Conservation (phyloP, 495 filamentous ascomycete genomes). For the Lophiotrema nucula region DNA sequence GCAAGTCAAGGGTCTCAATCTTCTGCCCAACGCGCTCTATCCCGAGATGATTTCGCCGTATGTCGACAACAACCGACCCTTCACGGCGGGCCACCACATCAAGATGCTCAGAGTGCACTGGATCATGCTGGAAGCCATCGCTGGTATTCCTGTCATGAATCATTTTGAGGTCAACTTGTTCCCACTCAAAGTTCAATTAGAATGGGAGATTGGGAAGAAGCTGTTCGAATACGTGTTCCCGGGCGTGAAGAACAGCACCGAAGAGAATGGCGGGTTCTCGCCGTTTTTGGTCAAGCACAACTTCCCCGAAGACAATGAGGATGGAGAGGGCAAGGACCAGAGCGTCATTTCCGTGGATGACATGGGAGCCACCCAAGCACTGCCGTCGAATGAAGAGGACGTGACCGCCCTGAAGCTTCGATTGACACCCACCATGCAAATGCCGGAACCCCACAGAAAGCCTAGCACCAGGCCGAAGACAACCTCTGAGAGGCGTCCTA, state of each 20-base stretch:
- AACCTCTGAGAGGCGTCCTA: slow-evolving; percentile 11
- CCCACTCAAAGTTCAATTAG: slow-evolving; percentile 90
- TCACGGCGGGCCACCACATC: slow-evolving; percentile 51
- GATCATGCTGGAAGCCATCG: slow-evolving; percentile 97
- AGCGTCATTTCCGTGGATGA: slow-evolving; percentile 27
- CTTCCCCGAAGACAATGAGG: slow-evolving; percentile 65
- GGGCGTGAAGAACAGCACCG: slow-evolving; percentile 59
- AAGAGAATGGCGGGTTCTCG: slow-evolving; percentile 63
- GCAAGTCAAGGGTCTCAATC: slow-evolving; percentile 78
- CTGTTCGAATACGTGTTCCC: slow-evolving; percentile 99
- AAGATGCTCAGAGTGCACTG: slow-evolving; percentile 92
- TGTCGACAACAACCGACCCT: slow-evolving; percentile 58
- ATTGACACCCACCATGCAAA: slow-evolving; percentile 72
- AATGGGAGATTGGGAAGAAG: slow-evolving; percentile 87
- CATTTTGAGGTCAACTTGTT: slow-evolving; percentile 94
- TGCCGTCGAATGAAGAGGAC: slow-evolving; percentile 44
- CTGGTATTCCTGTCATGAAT: slow-evolving; percentile 94
- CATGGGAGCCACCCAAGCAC: background rate
- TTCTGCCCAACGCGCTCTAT: slow-evolving; percentile 86
- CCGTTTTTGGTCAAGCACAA: slow-evolving; percentile 83
- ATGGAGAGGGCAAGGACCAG: slow-evolving; percentile 22
- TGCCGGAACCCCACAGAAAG: slow-evolving; percentile 47
- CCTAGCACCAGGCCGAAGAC: slow-evolving; percentile 4
- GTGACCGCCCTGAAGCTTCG: slow-evolving; percentile 72
- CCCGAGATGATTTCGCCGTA: slow-evolving; percentile 94